These are phyloP conservation scores for Vicia faba DNA, from an alignment of 306 rosid species.

Conservation along the genomic window DNA sequence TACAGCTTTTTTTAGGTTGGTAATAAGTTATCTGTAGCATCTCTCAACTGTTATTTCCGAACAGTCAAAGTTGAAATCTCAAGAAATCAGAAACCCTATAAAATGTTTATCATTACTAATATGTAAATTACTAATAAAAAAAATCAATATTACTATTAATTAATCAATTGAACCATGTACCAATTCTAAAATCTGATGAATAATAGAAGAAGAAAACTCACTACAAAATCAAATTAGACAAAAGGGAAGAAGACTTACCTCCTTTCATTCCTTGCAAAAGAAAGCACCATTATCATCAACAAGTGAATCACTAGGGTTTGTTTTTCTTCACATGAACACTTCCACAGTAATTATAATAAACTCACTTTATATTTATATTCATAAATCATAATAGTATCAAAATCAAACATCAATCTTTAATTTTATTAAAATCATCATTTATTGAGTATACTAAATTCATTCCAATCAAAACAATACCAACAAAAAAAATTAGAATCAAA, in stretches of 20 bases:
- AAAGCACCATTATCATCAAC: background rate
- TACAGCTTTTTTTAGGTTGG: background rate
- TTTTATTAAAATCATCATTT: conserved; percentile 4
- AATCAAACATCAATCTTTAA: background rate
- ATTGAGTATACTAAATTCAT: conserved; percentile 12
- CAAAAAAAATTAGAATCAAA: background rate
- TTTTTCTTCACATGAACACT: background rate
- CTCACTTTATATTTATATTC: background rate
- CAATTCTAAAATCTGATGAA: background rate
- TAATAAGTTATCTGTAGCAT: background rate
- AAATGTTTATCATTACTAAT: background rate
- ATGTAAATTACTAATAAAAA: no score
- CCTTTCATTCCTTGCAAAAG: conserved; percentile 4
- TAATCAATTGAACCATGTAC: background rate
- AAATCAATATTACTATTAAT: background rate
- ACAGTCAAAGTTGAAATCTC: conserved; percentile 14
- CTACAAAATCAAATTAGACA: background rate
- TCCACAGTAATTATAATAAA: background rate
- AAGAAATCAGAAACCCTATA: background rate
- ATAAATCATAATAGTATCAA: background rate
- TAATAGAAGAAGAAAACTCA: background rate
- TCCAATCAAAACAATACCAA: conserved; percentile 11
- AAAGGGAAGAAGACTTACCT: background rate
- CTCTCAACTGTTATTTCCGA: background rate
- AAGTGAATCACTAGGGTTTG: conserved; percentile 10